Evolutionary conservation across 2,329 filamentous ascomycete species (phyloP).

Genomic region (Claviceps paspali): DNA sequence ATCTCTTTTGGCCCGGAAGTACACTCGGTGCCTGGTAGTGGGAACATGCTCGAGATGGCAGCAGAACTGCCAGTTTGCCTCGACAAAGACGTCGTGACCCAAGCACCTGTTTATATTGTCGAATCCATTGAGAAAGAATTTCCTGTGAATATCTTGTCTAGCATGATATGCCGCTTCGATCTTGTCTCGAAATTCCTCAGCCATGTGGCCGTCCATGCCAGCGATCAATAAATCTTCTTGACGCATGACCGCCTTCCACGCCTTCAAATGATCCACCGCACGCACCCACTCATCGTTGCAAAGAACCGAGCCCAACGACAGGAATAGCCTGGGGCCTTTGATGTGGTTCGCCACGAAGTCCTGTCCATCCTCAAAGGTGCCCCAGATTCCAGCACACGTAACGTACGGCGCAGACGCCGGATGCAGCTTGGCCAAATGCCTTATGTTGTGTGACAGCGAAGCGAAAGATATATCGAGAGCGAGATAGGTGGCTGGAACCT

Average conservation of each 20-base stretch:
- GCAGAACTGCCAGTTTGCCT: conserved; percentile 23
- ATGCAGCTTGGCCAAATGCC: conserved; percentile 17
- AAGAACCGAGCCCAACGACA: conserved; percentile 26
- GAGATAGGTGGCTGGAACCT: conserved; percentile 18
- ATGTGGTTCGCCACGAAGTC: conserved; percentile 15
- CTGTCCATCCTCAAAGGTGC: conserved; percentile 22
- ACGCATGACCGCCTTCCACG: conserved; percentile 21
- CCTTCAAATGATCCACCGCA: conserved; percentile 20
- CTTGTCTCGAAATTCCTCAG: conserved; percentile 18
- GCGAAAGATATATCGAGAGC: conserved; percentile 25
- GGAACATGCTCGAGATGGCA: conserved; percentile 21
- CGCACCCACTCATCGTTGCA: conserved; percentile 25
- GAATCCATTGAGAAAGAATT: conserved; percentile 26
- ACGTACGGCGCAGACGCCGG: conserved; percentile 13
- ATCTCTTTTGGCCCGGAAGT: conserved; percentile 20
- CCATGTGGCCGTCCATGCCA: conserved; percentile 26
- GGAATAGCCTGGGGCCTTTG: conserved; percentile 19
- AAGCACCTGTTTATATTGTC: conserved; percentile 21
- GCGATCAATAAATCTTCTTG: conserved; percentile 21
- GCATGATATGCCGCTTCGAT: conserved; percentile 26
- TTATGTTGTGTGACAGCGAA: conserved; percentile 21
- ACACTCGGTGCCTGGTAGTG: conserved; percentile 25
- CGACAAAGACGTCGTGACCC: conserved; percentile 18
- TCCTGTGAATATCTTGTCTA: conserved; percentile 18
- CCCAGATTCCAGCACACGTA: conserved; percentile 23